Conservation (phyloP, 202 grass and related monocot genomes). For the Panicum hallii region DNA sequence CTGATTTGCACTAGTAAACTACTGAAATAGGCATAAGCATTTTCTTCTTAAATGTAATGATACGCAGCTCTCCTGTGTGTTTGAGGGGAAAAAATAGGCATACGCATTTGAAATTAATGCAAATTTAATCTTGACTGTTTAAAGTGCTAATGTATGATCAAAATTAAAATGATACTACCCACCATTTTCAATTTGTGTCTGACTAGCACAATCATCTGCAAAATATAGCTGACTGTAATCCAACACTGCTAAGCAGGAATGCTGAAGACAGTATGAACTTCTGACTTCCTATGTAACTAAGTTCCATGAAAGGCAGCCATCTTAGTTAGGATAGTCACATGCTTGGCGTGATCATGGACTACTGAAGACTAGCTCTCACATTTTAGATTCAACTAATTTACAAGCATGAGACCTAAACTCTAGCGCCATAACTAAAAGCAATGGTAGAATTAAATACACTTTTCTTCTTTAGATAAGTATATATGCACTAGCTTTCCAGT, state of each 20-base stretch:
- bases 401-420: neutral
- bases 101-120: neutral
- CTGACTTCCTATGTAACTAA: neutral
- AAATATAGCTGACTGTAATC: neutral
- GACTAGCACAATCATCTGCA: neutral
- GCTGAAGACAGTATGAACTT: neutral
- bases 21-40: neutral
- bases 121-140: neutral
- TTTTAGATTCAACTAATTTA: neutral
- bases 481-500: neutral
- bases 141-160: neutral
- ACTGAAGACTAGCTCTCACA: neutral
- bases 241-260: neutral
- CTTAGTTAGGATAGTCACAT: neutral
- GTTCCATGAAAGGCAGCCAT: neutral
- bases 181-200: neutral
- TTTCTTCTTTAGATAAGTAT: neutral
- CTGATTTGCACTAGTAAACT: neutral
- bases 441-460: neutral
- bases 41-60: too few species aligned
- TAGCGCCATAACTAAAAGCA: neutral
- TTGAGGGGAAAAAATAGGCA: too few species aligned
- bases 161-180: neutral
- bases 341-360: neutral
- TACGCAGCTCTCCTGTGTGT: too few species aligned